Base-by-base conservation (phyloP, 2,329 filamentous ascomycete species). In the Nigrospora osmanthi region DNA sequence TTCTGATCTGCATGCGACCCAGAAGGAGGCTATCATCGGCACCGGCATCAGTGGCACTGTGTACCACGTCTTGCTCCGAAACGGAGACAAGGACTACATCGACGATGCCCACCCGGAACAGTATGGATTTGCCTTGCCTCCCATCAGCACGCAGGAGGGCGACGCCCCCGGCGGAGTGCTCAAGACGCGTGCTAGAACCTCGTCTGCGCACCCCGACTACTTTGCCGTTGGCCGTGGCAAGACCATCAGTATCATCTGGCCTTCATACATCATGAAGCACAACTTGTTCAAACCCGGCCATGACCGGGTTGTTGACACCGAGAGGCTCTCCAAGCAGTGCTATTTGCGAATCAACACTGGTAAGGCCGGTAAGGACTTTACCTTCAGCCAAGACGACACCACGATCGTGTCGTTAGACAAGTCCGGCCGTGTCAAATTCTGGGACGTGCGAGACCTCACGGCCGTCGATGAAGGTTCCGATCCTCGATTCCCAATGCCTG, bases 361-460 rank as follows among this genome's bases (percentile, higher is more conserved):
- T 55, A 98, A 98, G 72, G 91, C 93, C 53, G 93, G 90, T 51
- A 98, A 98, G 66, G 93, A 98, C 64, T 98, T 98, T 63, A 86
- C 84, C 39, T 98, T 98, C 68, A 96, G 91, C 65, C 90, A 95
- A 63, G 93, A 98, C 63, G 93, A 98, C 64, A 87, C 85, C 2
- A 83, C 91, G 35, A 89, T 98, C 54, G 90, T 94, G 39, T 96
- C 91, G 40, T 80, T 98, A 43, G 94, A 98, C 65, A 98, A 98
- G 71, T 91, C 89, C 48, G 94, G 93, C 40, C 84, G 89, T 49
- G 84, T 97, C 69, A 93, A 95, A 67, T 96, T 98, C 73, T 98
- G 93, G 94, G 93, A 98, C 63, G 88, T 97, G 53, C 87, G 87
- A 48, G 81, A 87, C 49, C 75, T 96, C 45, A 85, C 75, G 2